A percentile compares a stretch with the other conserved stretches of the same genome.
Evolutionary conservation across 345 rosid genomes (phyloP).

Genomic region (Murraya paniculata): DNA sequence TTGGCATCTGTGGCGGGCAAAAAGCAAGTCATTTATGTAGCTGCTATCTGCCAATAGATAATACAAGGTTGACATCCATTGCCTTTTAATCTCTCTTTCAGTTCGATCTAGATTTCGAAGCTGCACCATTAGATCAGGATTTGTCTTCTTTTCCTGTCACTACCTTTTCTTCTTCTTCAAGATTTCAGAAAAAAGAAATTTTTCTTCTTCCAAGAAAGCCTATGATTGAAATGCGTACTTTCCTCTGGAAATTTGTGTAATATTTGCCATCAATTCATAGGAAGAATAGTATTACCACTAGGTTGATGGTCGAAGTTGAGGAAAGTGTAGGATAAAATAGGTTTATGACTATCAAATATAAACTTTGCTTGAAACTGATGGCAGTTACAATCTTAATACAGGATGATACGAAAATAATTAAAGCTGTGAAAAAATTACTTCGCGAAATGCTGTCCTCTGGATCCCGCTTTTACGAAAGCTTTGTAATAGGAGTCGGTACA

Average conservation of each 20-base stretch:
- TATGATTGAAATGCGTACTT: not conserved
- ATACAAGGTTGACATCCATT: slow-evolving; percentile 10
- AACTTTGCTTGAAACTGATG: not conserved
- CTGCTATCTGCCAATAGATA: slow-evolving; percentile 16
- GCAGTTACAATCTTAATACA: not conserved
- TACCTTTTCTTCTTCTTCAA: not conserved
- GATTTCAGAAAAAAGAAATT: too few relatives aligned
- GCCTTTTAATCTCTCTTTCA: not conserved
- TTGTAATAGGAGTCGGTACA: not conserved
- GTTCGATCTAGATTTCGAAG: not conserved
- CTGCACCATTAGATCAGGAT: not conserved
- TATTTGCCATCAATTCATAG: not conserved
- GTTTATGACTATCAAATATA: not conserved
- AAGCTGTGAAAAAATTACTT: not conserved
- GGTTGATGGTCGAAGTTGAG: not conserved
- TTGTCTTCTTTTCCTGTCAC: not conserved
- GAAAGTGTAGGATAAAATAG: not conserved
- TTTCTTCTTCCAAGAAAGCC: too few relatives aligned
- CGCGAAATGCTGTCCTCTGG: not conserved
- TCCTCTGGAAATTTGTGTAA: not conserved
- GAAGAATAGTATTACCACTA: not conserved
- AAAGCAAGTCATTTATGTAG: slow-evolving; percentile 10
- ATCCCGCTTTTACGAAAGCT: not conserved
- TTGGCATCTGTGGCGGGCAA: slow-evolving; percentile 19
- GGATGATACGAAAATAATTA: not conserved